Evolutionary conservation across 2,329 filamentous ascomycete species (phyloP).

Genomic region (Elsinoe batatas): DNA sequence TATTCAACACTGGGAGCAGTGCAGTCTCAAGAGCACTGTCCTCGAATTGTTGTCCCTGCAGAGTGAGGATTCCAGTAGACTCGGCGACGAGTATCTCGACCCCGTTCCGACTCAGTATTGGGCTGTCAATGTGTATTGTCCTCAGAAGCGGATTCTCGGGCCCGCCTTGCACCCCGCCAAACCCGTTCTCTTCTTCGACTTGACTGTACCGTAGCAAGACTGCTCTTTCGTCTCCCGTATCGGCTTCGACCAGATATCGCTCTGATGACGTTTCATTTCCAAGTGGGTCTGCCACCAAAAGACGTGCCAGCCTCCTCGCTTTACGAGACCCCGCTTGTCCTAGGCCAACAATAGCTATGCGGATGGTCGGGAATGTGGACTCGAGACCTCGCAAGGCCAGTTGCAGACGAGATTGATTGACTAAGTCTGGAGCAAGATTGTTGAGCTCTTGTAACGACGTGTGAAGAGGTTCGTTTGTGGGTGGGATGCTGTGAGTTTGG

Average conservation of each 20-base stretch:
- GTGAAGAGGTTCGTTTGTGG: conserved; percentile 48
- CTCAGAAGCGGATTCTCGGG: conserved; percentile 44
- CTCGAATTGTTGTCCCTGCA: conserved; percentile 22
- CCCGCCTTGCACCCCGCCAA: neutral
- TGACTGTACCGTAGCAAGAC: conserved; percentile 35
- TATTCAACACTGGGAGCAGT: conserved; percentile 65
- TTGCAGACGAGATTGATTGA: conserved; percentile 61
- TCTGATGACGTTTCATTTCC: conserved; percentile 35
- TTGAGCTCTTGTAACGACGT: conserved; percentile 51
- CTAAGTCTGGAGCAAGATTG: conserved; percentile 49
- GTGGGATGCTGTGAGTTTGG: conserved; percentile 36
- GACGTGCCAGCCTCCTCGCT: conserved; percentile 56
- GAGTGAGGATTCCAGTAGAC: conserved; percentile 35
- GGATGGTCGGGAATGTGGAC: conserved; percentile 42
- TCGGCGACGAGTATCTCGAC: conserved; percentile 54
- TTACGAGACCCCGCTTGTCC: conserved; percentile 31
- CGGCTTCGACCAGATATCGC: conserved; percentile 27
- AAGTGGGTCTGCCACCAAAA: conserved; percentile 43
- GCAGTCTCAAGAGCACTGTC: conserved; percentile 51
- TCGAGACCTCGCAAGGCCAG: conserved; percentile 59
- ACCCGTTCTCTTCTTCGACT: conserved; percentile 39
- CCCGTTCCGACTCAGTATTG: conserved; percentile 49
- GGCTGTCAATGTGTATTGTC: conserved; percentile 55
- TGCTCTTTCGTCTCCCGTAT: conserved; percentile 7
- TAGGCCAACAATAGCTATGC: conserved; percentile 43